Percentiles rank a stretch among this genome's conserved stretches.
phyloP scores from a whole-genome alignment of 495 filamentous ascomycete genomes.

The Wilcoxina mikolae region DNA sequence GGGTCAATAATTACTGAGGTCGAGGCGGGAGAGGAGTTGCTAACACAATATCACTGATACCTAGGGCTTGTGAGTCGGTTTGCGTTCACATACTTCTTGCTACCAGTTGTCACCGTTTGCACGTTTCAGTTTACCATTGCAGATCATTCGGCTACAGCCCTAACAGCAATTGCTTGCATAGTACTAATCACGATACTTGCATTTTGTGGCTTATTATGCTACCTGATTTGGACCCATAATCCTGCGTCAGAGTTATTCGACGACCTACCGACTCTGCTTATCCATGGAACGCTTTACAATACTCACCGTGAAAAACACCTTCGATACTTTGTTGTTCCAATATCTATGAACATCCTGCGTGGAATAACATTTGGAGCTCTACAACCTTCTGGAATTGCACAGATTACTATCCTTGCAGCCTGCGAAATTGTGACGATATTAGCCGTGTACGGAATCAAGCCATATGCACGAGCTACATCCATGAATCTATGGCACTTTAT shows the following conservation, averaged over 20 bases:
- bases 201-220: conserved; percentile 64
- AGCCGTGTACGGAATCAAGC: conserved; percentile 74
- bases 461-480: conserved; percentile 81
- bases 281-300: conserved; percentile 95
- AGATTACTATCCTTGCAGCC: conserved; percentile 78
- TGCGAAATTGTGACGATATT: conserved; percentile 88
- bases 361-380: conserved; percentile 82
- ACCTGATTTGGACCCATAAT: conserved; percentile 61
- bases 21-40: background rate
- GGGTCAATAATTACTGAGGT: conserved; percentile 31
- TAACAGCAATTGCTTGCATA: conserved; percentile 57
- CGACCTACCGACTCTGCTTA: conserved; percentile 72
- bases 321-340: conserved; percentile 71
- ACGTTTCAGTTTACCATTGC: conserved; percentile 84
- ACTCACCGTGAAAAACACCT: conserved; percentile 76
- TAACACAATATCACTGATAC: no score
- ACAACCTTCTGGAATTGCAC: conserved; percentile 82
- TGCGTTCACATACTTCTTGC: conserved; percentile 77
- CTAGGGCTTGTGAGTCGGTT: conserved; percentile 50
- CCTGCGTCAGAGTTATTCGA: conserved; percentile 81
- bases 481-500: conserved; percentile 92
- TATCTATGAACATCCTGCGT: conserved; percentile 68
- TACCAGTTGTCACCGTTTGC: conserved; percentile 72
- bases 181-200: conserved; percentile 54
- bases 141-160: conserved; percentile 45